Conservation (phyloP, 768 basidiomycete genomes). For the Cystofilobasidium capitatum region DNA sequence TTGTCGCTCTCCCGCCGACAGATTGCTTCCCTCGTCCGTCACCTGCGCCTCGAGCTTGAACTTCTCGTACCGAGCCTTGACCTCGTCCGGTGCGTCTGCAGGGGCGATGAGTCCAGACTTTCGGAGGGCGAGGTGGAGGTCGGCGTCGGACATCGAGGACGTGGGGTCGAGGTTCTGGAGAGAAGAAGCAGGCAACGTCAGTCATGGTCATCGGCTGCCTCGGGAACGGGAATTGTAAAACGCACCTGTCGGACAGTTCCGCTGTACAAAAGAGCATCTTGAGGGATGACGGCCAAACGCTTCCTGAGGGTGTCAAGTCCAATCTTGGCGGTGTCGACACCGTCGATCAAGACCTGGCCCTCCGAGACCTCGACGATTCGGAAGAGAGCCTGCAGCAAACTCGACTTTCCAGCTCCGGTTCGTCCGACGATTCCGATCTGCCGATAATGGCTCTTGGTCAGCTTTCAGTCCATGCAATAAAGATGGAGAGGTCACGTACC, state of each 20-base stretch:
- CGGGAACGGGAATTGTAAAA: neutral
- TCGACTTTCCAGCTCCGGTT: slow-evolving; percentile 24
- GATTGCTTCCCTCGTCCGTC: slow-evolving; percentile 58
- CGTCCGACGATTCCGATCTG: too few species aligned
- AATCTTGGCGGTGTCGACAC: slow-evolving; percentile 47
- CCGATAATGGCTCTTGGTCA: too few species aligned
- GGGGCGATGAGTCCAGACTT: slow-evolving; percentile 53
- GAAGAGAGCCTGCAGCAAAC: slow-evolving; percentile 45
- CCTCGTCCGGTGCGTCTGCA: slow-evolving; percentile 40
- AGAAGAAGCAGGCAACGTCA: neutral
- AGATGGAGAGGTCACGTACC: slow-evolving; percentile 47
- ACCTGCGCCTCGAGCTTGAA: slow-evolving; percentile 57
- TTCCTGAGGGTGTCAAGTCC: slow-evolving; percentile 51
- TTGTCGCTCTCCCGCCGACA: slow-evolving; percentile 53
- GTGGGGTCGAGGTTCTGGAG: slow-evolving; percentile 46
- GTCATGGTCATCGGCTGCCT: neutral
- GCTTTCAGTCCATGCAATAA: neutral
- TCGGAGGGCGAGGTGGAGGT: slow-evolving; percentile 54
- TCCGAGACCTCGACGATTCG: slow-evolving; percentile 52
- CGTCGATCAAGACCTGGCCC: slow-evolving; percentile 55
- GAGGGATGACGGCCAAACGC: slow-evolving; percentile 59
- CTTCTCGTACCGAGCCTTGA: slow-evolving; percentile 48
- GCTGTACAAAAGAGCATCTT: slow-evolving; percentile 49
- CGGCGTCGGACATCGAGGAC: slow-evolving; percentile 48
- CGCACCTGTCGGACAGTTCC: slow-evolving; percentile 32